Conservation (phyloP, 495 filamentous ascomycete genomes). For the Xylaria longipes region DNA sequence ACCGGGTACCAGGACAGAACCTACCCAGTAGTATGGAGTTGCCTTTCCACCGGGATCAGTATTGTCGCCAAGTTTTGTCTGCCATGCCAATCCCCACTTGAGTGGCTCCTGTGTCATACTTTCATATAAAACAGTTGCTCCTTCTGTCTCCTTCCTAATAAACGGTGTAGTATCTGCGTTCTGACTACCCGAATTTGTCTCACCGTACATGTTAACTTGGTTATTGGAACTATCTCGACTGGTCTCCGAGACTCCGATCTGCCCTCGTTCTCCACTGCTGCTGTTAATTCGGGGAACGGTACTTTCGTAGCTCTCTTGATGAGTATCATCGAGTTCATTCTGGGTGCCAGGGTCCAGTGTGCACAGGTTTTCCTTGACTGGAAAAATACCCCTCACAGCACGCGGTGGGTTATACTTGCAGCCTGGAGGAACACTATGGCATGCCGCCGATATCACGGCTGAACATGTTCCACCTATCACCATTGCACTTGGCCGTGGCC, state of each 20-base stretch:
- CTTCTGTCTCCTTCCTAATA: background rate
- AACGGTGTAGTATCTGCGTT: background rate
- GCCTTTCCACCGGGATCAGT: background rate
- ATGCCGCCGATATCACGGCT: background rate
- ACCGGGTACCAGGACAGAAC: background rate
- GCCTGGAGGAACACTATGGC: background rate
- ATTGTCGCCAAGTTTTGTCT: background rate
- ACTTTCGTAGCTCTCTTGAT: background rate
- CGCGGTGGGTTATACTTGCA: background rate
- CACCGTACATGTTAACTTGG: background rate
- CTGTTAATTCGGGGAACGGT: background rate
- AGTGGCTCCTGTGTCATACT: background rate
- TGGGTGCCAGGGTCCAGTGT: background rate
- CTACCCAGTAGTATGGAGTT: background rate
- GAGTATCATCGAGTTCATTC: background rate
- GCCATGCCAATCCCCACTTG: background rate
- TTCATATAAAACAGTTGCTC: background rate
- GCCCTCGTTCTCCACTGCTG: background rate
- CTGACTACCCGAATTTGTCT: background rate
- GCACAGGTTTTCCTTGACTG: background rate
- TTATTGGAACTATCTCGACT: background rate
- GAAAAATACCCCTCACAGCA: background rate
- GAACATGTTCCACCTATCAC: background rate
- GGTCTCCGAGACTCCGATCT: background rate
- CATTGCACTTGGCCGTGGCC: background rate